phyloP scores from a whole-genome alignment of 192 early-diverging fungal species.

The Irineochytrium annulatum region DNA sequence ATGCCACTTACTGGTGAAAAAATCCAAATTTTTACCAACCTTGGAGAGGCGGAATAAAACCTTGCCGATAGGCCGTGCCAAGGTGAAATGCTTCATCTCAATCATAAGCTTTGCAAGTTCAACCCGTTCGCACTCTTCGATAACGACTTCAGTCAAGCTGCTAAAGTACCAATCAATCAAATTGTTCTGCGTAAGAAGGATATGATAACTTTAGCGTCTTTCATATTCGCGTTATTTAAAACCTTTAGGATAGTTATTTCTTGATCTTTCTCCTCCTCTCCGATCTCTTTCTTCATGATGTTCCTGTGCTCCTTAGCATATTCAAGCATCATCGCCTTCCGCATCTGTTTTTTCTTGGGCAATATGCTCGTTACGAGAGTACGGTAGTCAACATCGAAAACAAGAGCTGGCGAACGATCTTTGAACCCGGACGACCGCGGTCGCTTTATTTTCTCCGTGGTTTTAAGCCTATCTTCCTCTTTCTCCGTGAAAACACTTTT shows the following conservation, averaged over 20 bases:
- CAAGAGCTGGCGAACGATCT: background rate
- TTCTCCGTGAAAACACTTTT: constrained; percentile 31
- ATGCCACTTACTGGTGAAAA: constrained; percentile 29
- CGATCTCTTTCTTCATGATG: constrained; percentile 20
- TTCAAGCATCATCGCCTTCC: constrained; percentile 44
- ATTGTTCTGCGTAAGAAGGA: constrained; percentile 14
- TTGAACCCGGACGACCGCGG: background rate
- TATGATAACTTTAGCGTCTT: constrained; percentile 1
- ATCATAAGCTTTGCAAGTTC: constrained; percentile 41
- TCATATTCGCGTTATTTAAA: background rate
- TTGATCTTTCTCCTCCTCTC: constrained; percentile 29
- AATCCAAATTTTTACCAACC: constrained; percentile 36
- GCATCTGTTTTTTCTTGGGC: constrained; percentile 41
- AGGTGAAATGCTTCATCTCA: constrained; percentile 26
- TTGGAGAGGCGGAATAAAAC: constrained; percentile 40
- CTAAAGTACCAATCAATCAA: constrained; percentile 45
- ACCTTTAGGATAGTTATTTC: constrained; percentile 20
- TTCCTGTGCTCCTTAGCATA: constrained; percentile 34
- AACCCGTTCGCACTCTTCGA: constrained; percentile 46
- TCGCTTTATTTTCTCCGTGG: background rate
- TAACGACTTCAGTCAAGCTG: constrained; percentile 42
- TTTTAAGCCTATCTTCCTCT: constrained; percentile 21
- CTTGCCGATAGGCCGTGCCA: constrained; percentile 24
- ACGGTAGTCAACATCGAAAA: constrained; percentile 39
- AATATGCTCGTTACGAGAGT: constrained; percentile 36